Base-by-base conservation (phyloP, 2,329 filamentous ascomycete genomes). In the Pochonia chlamydosporia region DNA sequence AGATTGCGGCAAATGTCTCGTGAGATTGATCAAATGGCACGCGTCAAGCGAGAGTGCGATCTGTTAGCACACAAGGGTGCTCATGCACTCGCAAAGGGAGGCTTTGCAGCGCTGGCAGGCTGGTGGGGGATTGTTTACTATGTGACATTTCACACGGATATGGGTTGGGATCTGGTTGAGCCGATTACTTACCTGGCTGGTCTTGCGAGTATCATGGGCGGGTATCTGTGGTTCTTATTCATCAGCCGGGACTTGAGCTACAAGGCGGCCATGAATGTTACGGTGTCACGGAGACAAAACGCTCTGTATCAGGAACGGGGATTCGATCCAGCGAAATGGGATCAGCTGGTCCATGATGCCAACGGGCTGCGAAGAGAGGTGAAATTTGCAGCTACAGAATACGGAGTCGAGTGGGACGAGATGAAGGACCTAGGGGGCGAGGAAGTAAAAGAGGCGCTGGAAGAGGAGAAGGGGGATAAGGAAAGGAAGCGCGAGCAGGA, bases 211-310 rank as follows among this genome's bases (percentile, higher is more conserved):
- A 81, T 96, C 59, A 95, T 96, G 71, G 85, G 85, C 7, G 91
- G 89, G 55, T 96, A 96, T 60, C 73, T 95, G 46, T 96, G 89
- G 89, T 96, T 96, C 63, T 71, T 96, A 11, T 95, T 91, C 67
- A 88, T 96, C 70, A 95, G 91, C 68, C 81, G 87, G 18, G 90
- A 96, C 66, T 83, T 95, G 10, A 88, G 82, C 54, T 96, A 96
- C 71, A 84, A 87, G 55, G 85, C 85, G 3, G 89, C 91, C 24
- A 82, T 96, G 70, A 91, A 95, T 63, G 77, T 95, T 46, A 96
- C 91, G 6, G 86, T 96, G 31, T 88, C 81, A 31, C 77, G 82
- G 30, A 79, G 90, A 5, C 90, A 95, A 66, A 77, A 79, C 46
- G 81, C 83, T 44, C 71, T 96, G 10, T 96, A 96, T 63, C 76